Conservation (phyloP, 2,329 filamentous ascomycete species). For the Monosporascus ibericus region DNA sequence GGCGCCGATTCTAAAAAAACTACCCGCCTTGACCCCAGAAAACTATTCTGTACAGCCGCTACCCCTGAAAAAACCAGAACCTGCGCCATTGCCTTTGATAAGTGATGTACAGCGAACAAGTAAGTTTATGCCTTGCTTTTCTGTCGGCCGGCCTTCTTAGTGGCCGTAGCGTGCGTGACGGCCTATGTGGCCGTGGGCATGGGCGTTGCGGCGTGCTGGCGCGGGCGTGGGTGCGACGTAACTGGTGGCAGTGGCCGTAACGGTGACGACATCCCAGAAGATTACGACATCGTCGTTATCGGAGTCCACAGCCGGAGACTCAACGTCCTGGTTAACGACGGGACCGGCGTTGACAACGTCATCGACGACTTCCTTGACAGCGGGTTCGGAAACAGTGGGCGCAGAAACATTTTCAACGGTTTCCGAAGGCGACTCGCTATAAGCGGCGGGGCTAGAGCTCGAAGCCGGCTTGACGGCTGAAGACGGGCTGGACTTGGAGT, state of each 20-base stretch:
- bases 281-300: conserved; percentile 27
- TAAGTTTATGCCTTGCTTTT: background rate
- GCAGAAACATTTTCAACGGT: conserved; percentile 8
- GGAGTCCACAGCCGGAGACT: conserved; percentile 13
- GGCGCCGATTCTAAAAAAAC: background rate
- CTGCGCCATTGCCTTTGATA: background rate
- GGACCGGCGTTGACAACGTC: conserved; percentile 7
- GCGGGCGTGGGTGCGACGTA: conserved; percentile 12
- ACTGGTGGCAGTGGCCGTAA: conserved; percentile 28
- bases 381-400: conserved; percentile 19
- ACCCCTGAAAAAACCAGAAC: background rate
- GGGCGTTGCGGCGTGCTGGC: conserved; percentile 11
- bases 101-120: background rate
- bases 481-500: conserved; percentile 6
- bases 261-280: conserved; percentile 40
- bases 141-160: conserved; percentile 10
- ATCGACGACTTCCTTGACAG: conserved; percentile 29
- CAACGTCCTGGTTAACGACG: conserved; percentile 2
- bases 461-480: background rate
- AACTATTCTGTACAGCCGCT: too few relatives aligned
- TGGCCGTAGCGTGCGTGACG: conserved; percentile 11
- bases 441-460: background rate
- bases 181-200: conserved; percentile 17
- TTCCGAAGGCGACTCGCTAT: background rate
- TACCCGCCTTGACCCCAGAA: background rate